Percentiles rank a stretch among this genome's conserved stretches.
These are phyloP conservation scores for Nigrograna mackinnonii DNA, from an alignment of 2,329 filamentous ascomycete species.

Conservation along the genomic window DNA sequence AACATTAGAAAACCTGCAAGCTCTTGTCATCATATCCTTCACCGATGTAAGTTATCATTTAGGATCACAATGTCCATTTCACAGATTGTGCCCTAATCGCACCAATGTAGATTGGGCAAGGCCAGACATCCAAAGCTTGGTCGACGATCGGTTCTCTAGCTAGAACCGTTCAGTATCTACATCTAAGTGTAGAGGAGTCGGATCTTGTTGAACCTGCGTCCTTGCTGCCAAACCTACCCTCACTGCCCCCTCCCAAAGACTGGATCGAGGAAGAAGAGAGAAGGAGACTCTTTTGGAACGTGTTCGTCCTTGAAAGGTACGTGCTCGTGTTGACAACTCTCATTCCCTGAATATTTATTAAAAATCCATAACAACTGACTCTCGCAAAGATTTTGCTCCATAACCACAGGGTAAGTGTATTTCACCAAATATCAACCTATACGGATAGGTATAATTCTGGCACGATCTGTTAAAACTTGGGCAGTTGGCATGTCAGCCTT, in stretches of 20 bases:
- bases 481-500: constrained; percentile 18
- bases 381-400: constrained; percentile 12
- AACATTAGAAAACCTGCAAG: neutral
- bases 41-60: neutral
- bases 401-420: constrained; percentile 11
- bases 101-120: constrained; percentile 1
- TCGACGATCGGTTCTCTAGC: neutral
- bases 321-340: too few relatives aligned
- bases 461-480: too few relatives aligned
- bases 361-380: neutral
- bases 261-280: constrained; percentile 22
- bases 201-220: constrained; percentile 1
- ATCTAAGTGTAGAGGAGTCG: neutral
- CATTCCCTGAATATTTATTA: too few relatives aligned
- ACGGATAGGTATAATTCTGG: too few relatives aligned
- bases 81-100: too few relatives aligned
- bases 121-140: constrained; percentile 1
- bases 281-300: constrained; percentile 21
- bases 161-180: constrained; percentile 1
- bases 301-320: constrained; percentile 18
- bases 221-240: neutral
- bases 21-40: constrained; percentile 1
- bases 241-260: constrained; percentile 3
- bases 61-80: too few relatives aligned
- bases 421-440: too few relatives aligned